Base-by-base conservation (phyloP, 2,329 filamentous ascomycete species). In the Alternaria sp. region DNA sequence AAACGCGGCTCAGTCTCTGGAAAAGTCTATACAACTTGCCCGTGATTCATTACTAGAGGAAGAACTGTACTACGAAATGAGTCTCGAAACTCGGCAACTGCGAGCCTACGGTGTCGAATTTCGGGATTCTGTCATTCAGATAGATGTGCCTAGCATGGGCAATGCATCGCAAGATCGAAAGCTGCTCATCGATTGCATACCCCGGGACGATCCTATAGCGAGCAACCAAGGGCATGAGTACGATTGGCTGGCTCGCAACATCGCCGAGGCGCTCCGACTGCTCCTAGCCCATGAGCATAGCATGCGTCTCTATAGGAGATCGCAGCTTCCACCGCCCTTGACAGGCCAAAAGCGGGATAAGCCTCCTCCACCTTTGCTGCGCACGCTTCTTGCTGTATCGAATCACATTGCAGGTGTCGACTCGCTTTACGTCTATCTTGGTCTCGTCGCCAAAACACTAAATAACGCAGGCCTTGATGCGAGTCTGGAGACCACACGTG, bases 31-130 rank as follows among this genome's bases (percentile, higher is more conserved):
- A 30, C 87, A 90, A 17, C 88, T 92, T 70, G 91, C 92, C 3
- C 86, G 92, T 60, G 91, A 96, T 77, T 93, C 91, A 53, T 85
- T 95, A 19, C 93, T 92, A 71, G 89, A 92, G 26, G 90, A 94
- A 74, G 96, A 99, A 76, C 82, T 99, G 2, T 97, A 93, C 86
- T 90, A 97, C 70, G 96, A 99, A 80, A 84, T 98, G 63, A 90
- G 90, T 56, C 87, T 93, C 17, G 96, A 99, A 80, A 89, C 91
- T 0, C 90, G 93, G 15, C 85, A 86, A 0, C 83, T 97, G 21
- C 85, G 90, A 4, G 88, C 89, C 11, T 89, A 92, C 63, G 88
- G 90, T 10, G 90, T 97, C 12, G 86, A 85, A 25, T 86, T 89
- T 13, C 85, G 88, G 36, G 88, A 81, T 12, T 77, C 79, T 3